A percentile compares a stretch with the other conserved stretches of the same genome.
Evolutionary conservation across 2,329 filamentous ascomycete genomes (phyloP).

Genomic region (Calonectria crousiana): DNA sequence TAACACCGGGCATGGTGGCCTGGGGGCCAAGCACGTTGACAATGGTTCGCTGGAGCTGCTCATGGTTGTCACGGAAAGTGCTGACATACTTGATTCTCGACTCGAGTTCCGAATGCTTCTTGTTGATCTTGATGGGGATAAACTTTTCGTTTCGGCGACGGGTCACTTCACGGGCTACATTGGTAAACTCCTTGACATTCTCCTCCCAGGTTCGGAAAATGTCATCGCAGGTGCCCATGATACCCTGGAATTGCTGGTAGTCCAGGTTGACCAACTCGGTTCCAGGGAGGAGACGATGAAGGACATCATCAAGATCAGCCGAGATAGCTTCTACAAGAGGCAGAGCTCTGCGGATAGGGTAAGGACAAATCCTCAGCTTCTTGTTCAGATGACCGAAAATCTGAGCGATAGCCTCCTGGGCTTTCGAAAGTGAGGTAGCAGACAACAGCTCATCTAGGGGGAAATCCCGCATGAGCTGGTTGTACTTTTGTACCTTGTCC

Average conservation of each 20-base stretch:
- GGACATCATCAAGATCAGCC: slow-evolving; percentile 86
- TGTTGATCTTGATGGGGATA: slow-evolving; percentile 95
- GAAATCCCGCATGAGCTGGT: slow-evolving; percentile 98
- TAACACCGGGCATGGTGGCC: slow-evolving; percentile 66
- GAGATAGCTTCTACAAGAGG: slow-evolving; percentile 98
- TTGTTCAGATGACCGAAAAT: slow-evolving; percentile 98
- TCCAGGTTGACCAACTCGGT: slow-evolving; percentile 91
- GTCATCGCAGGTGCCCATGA: slow-evolving; percentile 85
- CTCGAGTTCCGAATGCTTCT: slow-evolving; percentile 89
- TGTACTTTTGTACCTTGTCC: slow-evolving; percentile 98
- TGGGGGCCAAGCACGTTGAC: slow-evolving; percentile 93
- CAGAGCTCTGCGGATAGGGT: slow-evolving; percentile 90
- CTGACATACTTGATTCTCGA: slow-evolving; percentile 92
- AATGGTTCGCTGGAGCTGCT: slow-evolving; percentile 96
- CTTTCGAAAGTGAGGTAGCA: slow-evolving; percentile 87
- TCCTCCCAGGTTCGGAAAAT: slow-evolving; percentile 97
- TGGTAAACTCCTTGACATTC: slow-evolving; percentile 96
- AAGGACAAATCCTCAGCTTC: slow-evolving; percentile 95
- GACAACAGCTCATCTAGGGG: slow-evolving; percentile 95
- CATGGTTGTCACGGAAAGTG: slow-evolving; percentile 96
- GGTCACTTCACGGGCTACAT: slow-evolving; percentile 94
- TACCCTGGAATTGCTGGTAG: slow-evolving; percentile 87
- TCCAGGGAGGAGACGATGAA: slow-evolving; percentile 88
- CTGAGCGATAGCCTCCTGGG: slow-evolving; percentile 87
- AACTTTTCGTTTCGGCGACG: slow-evolving; percentile 96